Conservation (phyloP, 2,329 filamentous ascomycete species). For the Aspergillus ochraceus region DNA sequence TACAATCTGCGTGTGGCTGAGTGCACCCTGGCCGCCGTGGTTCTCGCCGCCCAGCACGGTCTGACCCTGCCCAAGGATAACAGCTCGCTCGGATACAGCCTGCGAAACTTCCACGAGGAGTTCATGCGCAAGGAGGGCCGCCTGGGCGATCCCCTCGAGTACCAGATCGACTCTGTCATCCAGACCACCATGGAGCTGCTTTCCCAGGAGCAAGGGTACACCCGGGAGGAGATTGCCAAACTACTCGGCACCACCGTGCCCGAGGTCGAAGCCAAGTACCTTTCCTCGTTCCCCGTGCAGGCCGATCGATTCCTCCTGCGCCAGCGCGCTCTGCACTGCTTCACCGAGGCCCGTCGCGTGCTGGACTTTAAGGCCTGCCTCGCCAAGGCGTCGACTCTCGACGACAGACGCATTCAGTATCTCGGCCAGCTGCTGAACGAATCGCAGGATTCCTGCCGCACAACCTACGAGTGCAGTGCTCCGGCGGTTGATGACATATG, state of each 20-base stretch:
- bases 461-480: slow-evolving; percentile 88
- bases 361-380: slow-evolving; percentile 79
- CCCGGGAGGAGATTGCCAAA: slow-evolving; percentile 76
- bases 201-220: slow-evolving; percentile 79
- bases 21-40: slow-evolving; percentile 79
- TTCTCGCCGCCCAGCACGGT: slow-evolving; percentile 60
- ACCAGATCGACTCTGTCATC: slow-evolving; percentile 74
- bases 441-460: slow-evolving; percentile 83
- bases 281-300: slow-evolving; percentile 84
- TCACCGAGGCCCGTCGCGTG: slow-evolving; percentile 83
- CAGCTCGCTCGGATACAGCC: slow-evolving; percentile 76
- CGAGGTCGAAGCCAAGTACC: slow-evolving; percentile 75
- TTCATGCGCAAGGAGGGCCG: slow-evolving; percentile 63
- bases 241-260: slow-evolving; percentile 68
- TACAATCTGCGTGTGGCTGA: slow-evolving; percentile 98
- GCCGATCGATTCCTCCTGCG: slow-evolving; percentile 84
- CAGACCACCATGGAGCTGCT: slow-evolving; percentile 70
- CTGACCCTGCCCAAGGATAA: slow-evolving; percentile 73
- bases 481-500: slow-evolving; percentile 91
- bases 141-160: slow-evolving; percentile 52
- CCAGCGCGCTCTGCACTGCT: slow-evolving; percentile 87
- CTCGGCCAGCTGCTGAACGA: slow-evolving; percentile 85
- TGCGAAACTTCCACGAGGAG: slow-evolving; percentile 82
- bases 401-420: slow-evolving; percentile 66
- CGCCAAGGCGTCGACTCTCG: slow-evolving; percentile 52